Evolutionary conservation across 805 yeast species (phyloP).

Genomic region (Candida golubevii): DNA sequence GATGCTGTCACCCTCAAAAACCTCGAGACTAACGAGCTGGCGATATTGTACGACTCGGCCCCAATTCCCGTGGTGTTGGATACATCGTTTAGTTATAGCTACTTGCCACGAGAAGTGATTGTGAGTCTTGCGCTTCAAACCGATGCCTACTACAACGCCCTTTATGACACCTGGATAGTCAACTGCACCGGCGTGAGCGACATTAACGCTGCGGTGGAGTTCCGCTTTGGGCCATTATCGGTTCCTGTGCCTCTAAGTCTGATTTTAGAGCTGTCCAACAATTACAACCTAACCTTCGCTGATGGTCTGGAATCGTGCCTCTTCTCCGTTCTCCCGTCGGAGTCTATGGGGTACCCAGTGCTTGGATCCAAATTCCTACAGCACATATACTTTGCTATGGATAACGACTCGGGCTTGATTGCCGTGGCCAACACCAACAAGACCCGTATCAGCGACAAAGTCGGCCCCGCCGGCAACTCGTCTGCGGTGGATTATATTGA

Average conservation of each 20-base stretch:
- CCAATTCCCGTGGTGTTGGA: constrained; percentile 57
- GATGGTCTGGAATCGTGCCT: constrained; percentile 57
- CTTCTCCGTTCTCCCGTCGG: constrained; percentile 47
- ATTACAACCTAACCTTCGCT: constrained; percentile 40
- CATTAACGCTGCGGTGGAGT: constrained; percentile 47
- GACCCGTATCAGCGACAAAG: constrained; percentile 4
- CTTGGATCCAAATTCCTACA: constrained; percentile 58
- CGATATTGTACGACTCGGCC: constrained; percentile 29
- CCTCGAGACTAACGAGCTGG: constrained; percentile 31
- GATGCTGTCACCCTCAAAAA: constrained; percentile 24
- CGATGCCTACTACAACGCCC: constrained; percentile 55
- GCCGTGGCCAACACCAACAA: constrained; percentile 53
- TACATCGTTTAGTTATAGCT: constrained; percentile 45
- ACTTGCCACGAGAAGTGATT: constrained; percentile 53
- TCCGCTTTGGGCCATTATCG: constrained; percentile 49
- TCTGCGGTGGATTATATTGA: constrained; percentile 24
- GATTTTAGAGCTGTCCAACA: constrained; percentile 34
- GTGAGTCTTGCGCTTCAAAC: constrained; percentile 64
- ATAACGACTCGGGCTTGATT: constrained; percentile 49
- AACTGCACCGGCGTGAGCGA: constrained; percentile 48
- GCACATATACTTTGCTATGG: constrained; percentile 56
- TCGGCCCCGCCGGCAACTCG: constrained; percentile 10
- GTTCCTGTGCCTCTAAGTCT: constrained; percentile 48
- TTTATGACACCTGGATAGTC: constrained; percentile 53
- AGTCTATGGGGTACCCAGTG: constrained; percentile 44